Conservation (phyloP, 257 asterid species). For the Capsicum chinense region DNA sequence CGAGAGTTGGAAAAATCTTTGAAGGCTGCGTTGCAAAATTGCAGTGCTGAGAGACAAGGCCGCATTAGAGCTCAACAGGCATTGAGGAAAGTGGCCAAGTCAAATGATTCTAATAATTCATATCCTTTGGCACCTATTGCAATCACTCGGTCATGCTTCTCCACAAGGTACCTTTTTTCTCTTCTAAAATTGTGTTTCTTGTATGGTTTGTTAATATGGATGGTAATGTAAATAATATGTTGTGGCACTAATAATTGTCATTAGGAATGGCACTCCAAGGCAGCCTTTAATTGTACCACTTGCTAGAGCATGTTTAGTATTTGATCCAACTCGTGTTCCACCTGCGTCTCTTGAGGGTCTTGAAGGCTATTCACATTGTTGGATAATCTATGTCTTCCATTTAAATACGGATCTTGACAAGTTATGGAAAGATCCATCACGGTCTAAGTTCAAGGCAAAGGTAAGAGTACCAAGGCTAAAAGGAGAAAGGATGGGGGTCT, state of each 20-base stretch:
- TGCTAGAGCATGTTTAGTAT: constrained; percentile 74
- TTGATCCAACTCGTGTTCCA: constrained; percentile 77
- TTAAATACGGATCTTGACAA: constrained; percentile 87
- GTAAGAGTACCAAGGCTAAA: constrained; percentile 89
- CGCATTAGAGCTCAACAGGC: constrained; percentile 93
- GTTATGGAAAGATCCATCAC: constrained; percentile 88
- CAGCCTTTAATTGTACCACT: constrained; percentile 97
- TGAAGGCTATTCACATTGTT: constrained; percentile 87
- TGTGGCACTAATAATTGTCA: not conserved
- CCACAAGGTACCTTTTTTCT: constrained; percentile 65
- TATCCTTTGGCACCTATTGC: constrained; percentile 95
- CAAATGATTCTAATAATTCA: constrained; percentile 45
- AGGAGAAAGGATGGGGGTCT: constrained; percentile 87
- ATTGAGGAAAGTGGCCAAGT: constrained; percentile 60
- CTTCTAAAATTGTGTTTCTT: not conserved
- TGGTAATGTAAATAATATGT: constrained; percentile 3
- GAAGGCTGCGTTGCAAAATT: constrained; percentile 58
- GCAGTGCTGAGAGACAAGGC: constrained; percentile 91
- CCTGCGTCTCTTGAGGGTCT: constrained; percentile 90
- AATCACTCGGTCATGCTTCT: constrained; percentile 74
- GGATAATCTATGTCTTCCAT: constrained; percentile 94
- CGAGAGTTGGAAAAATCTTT: constrained; percentile 65
- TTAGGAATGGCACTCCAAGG: constrained; percentile 86
- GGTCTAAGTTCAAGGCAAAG: constrained; percentile 88
- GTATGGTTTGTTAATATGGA: not conserved